Evolutionary conservation across 805 yeast species (phyloP).

Genomic region (Teunomyces lycoperdinae): DNA sequence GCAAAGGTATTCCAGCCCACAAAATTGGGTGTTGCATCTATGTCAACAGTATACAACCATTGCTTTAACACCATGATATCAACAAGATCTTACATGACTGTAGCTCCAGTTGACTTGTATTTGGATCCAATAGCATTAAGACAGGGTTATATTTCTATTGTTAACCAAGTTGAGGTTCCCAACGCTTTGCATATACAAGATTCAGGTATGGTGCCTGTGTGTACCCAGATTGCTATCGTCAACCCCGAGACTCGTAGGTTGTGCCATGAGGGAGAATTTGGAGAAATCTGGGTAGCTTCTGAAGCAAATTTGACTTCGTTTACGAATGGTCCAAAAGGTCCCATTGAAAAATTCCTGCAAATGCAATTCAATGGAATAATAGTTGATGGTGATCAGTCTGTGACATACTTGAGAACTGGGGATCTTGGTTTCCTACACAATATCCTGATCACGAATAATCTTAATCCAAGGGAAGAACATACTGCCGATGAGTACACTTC

Average conservation of each 20-base stretch:
- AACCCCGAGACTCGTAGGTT: slow-evolving; percentile 84
- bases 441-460: slow-evolving; percentile 47
- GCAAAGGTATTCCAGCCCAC: slow-evolving; percentile 62
- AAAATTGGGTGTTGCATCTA: slow-evolving; percentile 61
- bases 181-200: slow-evolving; percentile 80
- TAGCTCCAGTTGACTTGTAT: slow-evolving; percentile 84
- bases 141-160: slow-evolving; percentile 82
- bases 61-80: slow-evolving; percentile 79
- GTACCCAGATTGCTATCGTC: slow-evolving; percentile 90
- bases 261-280: slow-evolving; percentile 88
- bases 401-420: slow-evolving; percentile 81
- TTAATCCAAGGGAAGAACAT: slow-evolving; percentile 25
- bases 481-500: slow-evolving; percentile 24
- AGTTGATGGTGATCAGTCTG: slow-evolving; percentile 53
- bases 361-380: slow-evolving; percentile 62
- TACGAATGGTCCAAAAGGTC: slow-evolving; percentile 51
- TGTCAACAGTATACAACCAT: slow-evolving; percentile 78
- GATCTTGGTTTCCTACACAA: slow-evolving; percentile 91
- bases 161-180: slow-evolving; percentile 68
- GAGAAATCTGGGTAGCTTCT: slow-evolving; percentile 95
- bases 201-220: slow-evolving; percentile 93
- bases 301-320: slow-evolving; percentile 74
- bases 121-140: slow-evolving; percentile 84
- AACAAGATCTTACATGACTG: slow-evolving; percentile 80
- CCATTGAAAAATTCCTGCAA: slow-evolving; percentile 48